Evolutionary conservation across 179 eudicot species (phyloP).

Genomic region (Silene coronaria): DNA sequence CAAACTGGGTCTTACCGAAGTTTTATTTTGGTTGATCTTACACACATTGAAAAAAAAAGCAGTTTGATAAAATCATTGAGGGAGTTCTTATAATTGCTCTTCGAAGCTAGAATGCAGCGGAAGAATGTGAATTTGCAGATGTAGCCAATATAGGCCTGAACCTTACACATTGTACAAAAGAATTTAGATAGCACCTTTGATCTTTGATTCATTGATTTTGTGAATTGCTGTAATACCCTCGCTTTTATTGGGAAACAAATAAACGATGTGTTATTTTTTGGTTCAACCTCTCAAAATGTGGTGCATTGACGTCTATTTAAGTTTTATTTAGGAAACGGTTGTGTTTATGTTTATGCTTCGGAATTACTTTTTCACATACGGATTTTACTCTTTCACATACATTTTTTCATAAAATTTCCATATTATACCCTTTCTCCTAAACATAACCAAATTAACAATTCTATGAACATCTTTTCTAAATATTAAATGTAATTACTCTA

Average conservation of each 20-base stretch:
- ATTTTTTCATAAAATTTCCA: no score
- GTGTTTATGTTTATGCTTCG: not conserved
- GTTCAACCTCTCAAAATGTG: not conserved
- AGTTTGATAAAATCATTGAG: conserved; percentile 11
- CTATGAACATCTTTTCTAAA: no score
- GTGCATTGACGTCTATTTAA: not conserved
- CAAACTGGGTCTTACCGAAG: conserved; percentile 36
- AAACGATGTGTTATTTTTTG: not conserved
- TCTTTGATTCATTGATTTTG: conserved; percentile 7
- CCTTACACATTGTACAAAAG: conserved; percentile 28
- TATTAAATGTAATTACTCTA: no score
- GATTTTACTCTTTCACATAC: no score
- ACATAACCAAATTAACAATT: no score
- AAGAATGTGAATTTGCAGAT: conserved; percentile 19
- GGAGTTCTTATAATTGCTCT: conserved; percentile 16
- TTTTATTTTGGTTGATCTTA: conserved; percentile 33
- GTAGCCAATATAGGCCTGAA: not conserved
- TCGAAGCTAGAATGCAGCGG: conserved; percentile 15
- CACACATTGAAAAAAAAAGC: conserved; percentile 21
- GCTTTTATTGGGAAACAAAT: not conserved
- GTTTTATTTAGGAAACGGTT: not conserved
- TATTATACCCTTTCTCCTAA: no score
- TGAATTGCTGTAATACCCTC: not conserved
- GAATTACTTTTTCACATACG: no score
- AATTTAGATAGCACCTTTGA: conserved; percentile 18